phyloP scores from a whole-genome alignment of 2,329 filamentous ascomycete genomes.

The Ophidiomyces ophidiicola region DNA sequence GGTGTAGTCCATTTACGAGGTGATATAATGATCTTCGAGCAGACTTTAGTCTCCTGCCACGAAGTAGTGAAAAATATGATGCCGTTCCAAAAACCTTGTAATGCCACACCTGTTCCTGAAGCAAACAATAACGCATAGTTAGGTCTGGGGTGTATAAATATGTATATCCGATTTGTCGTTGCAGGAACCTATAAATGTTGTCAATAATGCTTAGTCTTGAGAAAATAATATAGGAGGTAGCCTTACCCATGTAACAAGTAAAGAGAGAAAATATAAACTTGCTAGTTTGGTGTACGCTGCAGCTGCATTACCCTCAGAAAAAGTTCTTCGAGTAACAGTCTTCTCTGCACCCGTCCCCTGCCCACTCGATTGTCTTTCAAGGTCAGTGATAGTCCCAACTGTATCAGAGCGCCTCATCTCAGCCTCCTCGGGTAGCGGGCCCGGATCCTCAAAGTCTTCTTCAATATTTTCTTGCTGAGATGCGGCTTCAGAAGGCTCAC shows the following conservation, averaged over 20 bases:
- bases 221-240: no score
- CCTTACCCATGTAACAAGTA: constrained; percentile 34
- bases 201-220: no score
- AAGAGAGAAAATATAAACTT: constrained; percentile 31
- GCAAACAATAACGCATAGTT: constrained; percentile 54
- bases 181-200: constrained; percentile 49
- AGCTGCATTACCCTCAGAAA: constrained; percentile 25
- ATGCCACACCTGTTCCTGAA: constrained; percentile 61
- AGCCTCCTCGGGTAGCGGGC: not conserved
- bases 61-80: constrained; percentile 64
- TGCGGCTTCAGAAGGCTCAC: not conserved
- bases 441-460: not conserved
- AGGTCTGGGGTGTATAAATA: constrained; percentile 47
- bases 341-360: no score
- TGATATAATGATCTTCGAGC: not conserved
- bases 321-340: constrained; percentile 1
- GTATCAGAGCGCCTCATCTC: not conserved
- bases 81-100: constrained; percentile 78
- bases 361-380: not conserved
- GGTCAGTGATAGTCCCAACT: not conserved
- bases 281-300: constrained; percentile 32
- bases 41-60: constrained; percentile 18
- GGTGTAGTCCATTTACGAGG: no score
- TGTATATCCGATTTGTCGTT: constrained; percentile 64
- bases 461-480: not conserved